Evolutionary conservation across 306 rosid genomes (phyloP).

Genomic region (Prunus fruticosa): DNA sequence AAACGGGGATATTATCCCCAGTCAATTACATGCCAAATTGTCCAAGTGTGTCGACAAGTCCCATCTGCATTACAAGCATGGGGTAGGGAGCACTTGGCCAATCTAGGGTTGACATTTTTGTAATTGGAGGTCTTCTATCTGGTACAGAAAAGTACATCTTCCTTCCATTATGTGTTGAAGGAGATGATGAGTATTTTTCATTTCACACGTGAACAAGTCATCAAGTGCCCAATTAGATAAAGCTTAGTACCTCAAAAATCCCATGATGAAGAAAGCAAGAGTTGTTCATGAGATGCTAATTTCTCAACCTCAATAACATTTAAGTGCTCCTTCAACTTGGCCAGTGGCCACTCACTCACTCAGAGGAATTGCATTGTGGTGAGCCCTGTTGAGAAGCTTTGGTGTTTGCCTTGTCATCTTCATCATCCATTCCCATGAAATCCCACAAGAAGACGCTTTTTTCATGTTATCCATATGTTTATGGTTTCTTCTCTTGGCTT

Average conservation of each 20-base stretch:
- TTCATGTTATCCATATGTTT: conserved; percentile 31
- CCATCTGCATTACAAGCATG: conserved; percentile 16
- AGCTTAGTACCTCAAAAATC: background rate
- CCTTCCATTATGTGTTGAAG: background rate
- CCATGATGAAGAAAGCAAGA: background rate
- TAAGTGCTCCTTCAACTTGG: conserved; percentile 47
- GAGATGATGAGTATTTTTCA: background rate
- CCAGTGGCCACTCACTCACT: conserved; percentile 32
- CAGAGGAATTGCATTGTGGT: conserved; percentile 24
- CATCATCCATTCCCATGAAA: conserved; percentile 14
- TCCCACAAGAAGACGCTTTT: background rate
- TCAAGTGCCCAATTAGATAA: conserved; percentile 2
- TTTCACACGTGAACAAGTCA: conserved; percentile 5
- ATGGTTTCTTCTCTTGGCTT: background rate
- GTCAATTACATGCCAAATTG: background rate
- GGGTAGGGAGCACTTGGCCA: conserved; percentile 10
- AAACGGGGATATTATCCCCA: no score
- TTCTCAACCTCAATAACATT: background rate
- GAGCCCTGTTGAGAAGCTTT: conserved; percentile 22
- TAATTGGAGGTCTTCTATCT: conserved; percentile 22
- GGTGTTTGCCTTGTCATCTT: conserved; percentile 34
- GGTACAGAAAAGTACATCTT: conserved; percentile 30
- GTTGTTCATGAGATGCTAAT: background rate
- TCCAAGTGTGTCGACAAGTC: conserved; percentile 4
- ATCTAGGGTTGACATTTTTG: conserved; percentile 24